Percentiles rank a stretch among this genome's conserved stretches.
Evolutionary conservation across 1,284 basidiomycete genomes (phyloP).

Genomic region (Tylopilus orsonianus): DNA sequence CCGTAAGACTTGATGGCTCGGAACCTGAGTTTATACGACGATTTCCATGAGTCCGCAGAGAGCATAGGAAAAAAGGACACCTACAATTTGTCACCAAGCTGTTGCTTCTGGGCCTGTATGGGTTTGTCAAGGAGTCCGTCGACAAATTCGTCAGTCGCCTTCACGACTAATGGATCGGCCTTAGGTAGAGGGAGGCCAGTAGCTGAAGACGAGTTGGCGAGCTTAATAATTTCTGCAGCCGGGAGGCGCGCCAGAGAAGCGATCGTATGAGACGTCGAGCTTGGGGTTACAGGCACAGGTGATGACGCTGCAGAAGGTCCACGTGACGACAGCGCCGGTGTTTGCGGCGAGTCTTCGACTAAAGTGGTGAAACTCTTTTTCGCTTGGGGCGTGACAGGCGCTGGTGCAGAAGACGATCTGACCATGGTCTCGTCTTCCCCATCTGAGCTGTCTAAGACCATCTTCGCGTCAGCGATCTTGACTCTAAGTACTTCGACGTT

Average conservation of each 20-base stretch:
- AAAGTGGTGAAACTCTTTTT: conserved; percentile 48
- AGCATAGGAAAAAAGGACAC: conserved; percentile 26
- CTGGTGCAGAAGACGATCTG: conserved; percentile 18
- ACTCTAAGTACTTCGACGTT: conserved; percentile 75
- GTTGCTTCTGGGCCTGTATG: conserved; percentile 74
- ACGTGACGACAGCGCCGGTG: conserved; percentile 69
- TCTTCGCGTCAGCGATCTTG: conserved; percentile 81
- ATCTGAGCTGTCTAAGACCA: conserved; percentile 73
- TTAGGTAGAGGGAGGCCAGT: conserved; percentile 68
- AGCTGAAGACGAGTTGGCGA: conserved; percentile 53
- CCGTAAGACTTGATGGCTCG: conserved; percentile 78
- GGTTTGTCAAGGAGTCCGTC: conserved; percentile 66
- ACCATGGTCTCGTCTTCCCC: conserved; percentile 46
- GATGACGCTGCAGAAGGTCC: conserved; percentile 71
- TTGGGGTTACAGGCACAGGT: conserved; percentile 56
- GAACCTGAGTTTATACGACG: conserved; percentile 45
- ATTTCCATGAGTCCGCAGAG: background rate
- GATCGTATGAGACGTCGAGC: conserved; percentile 48
- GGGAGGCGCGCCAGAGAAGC: conserved; percentile 64
- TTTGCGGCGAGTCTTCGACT: conserved; percentile 57
- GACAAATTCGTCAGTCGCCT: conserved; percentile 77
- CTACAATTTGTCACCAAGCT: conserved; percentile 76
- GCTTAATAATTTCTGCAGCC: conserved; percentile 67
- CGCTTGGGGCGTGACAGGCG: conserved; percentile 59
- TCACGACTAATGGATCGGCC: conserved; percentile 65